These are phyloP conservation scores for Volvox reticuliferus DNA, from an alignment of 139 green algal species.

Conservation along the genomic window DNA sequence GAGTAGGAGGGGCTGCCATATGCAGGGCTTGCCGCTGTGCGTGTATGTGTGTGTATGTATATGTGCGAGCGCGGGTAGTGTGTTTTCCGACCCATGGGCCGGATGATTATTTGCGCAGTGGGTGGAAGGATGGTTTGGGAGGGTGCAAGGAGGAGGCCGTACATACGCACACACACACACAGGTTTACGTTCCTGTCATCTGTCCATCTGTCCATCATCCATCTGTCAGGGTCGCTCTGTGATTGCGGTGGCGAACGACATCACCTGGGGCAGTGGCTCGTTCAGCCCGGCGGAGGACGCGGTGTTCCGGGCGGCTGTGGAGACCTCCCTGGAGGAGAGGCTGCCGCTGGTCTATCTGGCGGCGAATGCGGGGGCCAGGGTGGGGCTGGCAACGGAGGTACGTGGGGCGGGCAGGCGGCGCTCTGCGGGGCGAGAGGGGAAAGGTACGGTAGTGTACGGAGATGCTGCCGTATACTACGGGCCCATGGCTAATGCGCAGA, in stretches of 20 bases:
- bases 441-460: no score
- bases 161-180: no score
- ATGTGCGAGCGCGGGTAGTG: background rate
- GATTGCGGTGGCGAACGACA: constrained; percentile 97
- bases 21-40: background rate
- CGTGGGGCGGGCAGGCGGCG: background rate
- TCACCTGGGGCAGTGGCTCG: constrained; percentile 91
- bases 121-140: no score
- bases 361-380: constrained; percentile 92
- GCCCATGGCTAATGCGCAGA: no score
- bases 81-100: background rate
- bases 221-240: constrained; percentile 64
- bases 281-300: constrained; percentile 94
- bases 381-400: constrained; percentile 94
- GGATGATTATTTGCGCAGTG: no score
- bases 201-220: background rate
- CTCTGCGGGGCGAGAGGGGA: background rate
- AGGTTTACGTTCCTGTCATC: no score
- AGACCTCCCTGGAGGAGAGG: constrained; percentile 82
- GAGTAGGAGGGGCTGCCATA: background rate
- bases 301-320: constrained; percentile 88
- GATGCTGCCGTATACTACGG: no score
- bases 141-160: no score
- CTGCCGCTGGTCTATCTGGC: constrained; percentile 97
- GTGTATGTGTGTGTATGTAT: background rate